Evolutionary conservation across 768 basidiomycete genomes (phyloP).

Genomic region (Kwoniella sp.): DNA sequence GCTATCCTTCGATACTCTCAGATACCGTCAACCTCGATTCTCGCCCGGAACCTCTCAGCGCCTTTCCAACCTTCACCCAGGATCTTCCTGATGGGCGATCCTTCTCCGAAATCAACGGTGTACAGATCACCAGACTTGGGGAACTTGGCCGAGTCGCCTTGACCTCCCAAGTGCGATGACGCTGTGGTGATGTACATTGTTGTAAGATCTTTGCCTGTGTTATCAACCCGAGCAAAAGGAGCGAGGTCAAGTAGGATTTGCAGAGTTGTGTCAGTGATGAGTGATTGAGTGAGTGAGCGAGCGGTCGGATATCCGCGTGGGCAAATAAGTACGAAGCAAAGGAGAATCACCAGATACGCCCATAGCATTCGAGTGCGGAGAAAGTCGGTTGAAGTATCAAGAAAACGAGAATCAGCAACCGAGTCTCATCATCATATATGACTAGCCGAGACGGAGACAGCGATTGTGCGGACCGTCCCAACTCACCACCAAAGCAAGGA

Average conservation of each 20-base stretch:
- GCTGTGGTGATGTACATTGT: constrained; percentile 47
- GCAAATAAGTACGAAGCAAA: too few relatives aligned
- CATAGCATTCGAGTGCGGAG: too few relatives aligned
- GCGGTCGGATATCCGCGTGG: too few relatives aligned
- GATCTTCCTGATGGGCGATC: constrained; percentile 32
- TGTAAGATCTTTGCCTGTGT: constrained; percentile 32
- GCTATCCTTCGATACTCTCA: not conserved
- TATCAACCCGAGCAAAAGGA: too few relatives aligned
- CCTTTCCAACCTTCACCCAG: constrained; percentile 43
- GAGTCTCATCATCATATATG: too few relatives aligned
- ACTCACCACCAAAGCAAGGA: constrained; percentile 48
- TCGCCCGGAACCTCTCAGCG: constrained; percentile 32
- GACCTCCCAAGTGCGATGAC: constrained; percentile 24
- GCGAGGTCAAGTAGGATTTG: too few relatives aligned
- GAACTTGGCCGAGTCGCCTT: constrained; percentile 28
- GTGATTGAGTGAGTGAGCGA: too few relatives aligned
- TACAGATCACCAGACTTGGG: constrained; percentile 43
- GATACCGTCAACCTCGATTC: not conserved
- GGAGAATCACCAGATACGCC: too few relatives aligned
- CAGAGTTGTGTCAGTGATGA: too few relatives aligned
- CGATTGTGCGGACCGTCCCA: too few relatives aligned
- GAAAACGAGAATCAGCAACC: too few relatives aligned
- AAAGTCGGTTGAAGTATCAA: too few relatives aligned
- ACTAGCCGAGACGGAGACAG: constrained; percentile 7
- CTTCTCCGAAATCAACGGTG: constrained; percentile 38